A percentile compares a stretch with the other conserved stretches of the same genome.
Conservation (phyloP, 2,329 filamentous ascomycete species). For the Sporothrix humicola region DNA sequence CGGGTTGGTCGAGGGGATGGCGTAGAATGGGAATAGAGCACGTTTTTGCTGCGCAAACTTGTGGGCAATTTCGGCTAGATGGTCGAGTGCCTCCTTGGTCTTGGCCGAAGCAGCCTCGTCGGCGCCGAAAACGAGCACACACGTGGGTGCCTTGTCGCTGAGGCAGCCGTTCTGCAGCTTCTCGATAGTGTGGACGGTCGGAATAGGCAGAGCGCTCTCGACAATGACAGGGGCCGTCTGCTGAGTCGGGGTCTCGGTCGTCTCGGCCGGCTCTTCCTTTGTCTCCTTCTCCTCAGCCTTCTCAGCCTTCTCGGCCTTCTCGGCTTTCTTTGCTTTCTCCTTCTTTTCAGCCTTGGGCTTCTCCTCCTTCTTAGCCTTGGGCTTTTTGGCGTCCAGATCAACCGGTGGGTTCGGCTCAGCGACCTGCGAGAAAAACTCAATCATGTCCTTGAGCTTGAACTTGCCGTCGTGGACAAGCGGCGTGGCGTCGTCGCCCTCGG, state of each 20-base stretch:
- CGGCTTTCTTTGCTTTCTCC: slow-evolving; percentile 44
- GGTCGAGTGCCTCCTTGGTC: slow-evolving; percentile 62
- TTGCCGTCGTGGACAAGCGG: slow-evolving; percentile 79
- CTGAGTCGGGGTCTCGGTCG: slow-evolving; percentile 47
- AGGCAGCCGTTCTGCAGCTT: slow-evolving; percentile 75
- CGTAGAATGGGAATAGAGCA: slow-evolving; percentile 82
- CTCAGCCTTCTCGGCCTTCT: slow-evolving; percentile 48
- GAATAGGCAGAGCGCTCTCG: slow-evolving; percentile 66
- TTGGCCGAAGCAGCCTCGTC: slow-evolving; percentile 43
- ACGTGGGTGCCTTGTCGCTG: slow-evolving; percentile 76
- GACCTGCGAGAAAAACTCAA: slow-evolving; percentile 80
- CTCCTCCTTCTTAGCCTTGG: slow-evolving; percentile 34
- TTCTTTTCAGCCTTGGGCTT: slow-evolving; percentile 46
- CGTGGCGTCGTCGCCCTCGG: slow-evolving; percentile 71
- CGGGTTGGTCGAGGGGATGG: slow-evolving; percentile 66
- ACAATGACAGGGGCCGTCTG: slow-evolving; percentile 55
- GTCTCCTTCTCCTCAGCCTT: slow-evolving; percentile 47
- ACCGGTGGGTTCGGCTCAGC: slow-evolving; percentile 78
- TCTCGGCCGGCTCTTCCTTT: slow-evolving; percentile 49
- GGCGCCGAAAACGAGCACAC: slow-evolving; percentile 77
- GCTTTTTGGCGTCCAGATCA: slow-evolving; percentile 47
- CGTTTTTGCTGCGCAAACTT: slow-evolving; percentile 72
- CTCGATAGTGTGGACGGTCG: slow-evolving; percentile 65
- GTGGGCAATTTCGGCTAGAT: slow-evolving; percentile 74
- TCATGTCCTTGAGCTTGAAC: slow-evolving; percentile 80